Evolutionary conservation across 2,329 filamentous ascomycete species (phyloP).

Genomic region (Ophiostoma triangulosporum): DNA sequence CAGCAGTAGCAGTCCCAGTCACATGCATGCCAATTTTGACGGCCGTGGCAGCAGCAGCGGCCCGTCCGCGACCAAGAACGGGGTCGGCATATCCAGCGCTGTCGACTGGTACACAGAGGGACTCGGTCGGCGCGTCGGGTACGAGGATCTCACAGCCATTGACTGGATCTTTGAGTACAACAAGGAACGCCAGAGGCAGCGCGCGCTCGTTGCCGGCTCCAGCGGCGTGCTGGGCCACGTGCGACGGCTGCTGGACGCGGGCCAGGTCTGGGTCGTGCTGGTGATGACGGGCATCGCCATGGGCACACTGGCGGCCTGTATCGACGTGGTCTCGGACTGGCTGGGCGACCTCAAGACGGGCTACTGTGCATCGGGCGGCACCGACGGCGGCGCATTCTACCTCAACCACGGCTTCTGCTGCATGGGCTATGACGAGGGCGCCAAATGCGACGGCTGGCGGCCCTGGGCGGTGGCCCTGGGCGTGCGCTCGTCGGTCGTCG

Average conservation of each 20-base stretch:
- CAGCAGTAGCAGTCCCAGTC: neutral
- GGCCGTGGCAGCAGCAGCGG: neutral
- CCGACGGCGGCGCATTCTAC: conserved; percentile 78
- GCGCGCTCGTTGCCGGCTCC: conserved; percentile 57
- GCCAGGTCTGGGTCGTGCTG: conserved; percentile 84
- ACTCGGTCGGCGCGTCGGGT: conserved; percentile 77
- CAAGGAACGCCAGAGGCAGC: conserved; percentile 79
- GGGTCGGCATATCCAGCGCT: conserved; percentile 14
- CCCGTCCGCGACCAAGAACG: neutral
- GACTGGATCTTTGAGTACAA: conserved; percentile 99
- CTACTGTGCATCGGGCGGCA: conserved; percentile 61
- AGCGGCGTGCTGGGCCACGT: conserved; percentile 60
- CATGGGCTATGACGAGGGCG: conserved; percentile 72
- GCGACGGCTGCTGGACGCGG: conserved; percentile 63
- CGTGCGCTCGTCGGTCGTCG: conserved; percentile 29
- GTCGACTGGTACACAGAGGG: conserved; percentile 79
- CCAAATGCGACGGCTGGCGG: conserved; percentile 76
- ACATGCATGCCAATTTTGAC: neutral
- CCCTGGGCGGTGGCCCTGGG: conserved; percentile 69
- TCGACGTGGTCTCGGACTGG: conserved; percentile 88
- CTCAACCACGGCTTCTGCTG: conserved; percentile 88
- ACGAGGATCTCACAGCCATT: conserved; percentile 92
- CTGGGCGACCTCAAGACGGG: conserved; percentile 83
- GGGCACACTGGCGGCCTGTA: conserved; percentile 71
- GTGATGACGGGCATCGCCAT: conserved; percentile 75